Percentiles rank a stretch among this genome's conserved stretches.
These are phyloP conservation scores for Aspergillus tubingensis DNA, from an alignment of 2,329 filamentous ascomycete genomes.

Conservation along the genomic window DNA sequence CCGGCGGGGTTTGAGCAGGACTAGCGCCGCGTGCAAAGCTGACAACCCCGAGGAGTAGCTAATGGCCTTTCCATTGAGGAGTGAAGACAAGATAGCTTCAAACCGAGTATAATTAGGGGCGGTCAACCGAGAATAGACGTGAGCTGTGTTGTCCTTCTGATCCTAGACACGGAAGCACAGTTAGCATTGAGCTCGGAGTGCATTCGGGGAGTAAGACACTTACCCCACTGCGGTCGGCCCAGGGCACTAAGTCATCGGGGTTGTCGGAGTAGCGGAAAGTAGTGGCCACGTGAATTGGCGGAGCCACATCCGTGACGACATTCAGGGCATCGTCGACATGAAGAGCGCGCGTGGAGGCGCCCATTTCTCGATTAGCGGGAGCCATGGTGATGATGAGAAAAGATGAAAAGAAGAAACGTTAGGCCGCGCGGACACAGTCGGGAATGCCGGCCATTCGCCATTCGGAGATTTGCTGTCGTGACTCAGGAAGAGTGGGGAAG, in stretches of 20 bases:
- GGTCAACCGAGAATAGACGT: slow-evolving; percentile 81
- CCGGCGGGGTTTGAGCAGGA: slow-evolving; percentile 78
- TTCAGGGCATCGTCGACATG: slow-evolving; percentile 82
- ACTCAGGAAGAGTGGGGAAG: neutral
- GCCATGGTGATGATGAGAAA: slow-evolving; percentile 23
- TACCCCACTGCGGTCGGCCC: slow-evolving; percentile 55
- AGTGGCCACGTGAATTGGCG: slow-evolving; percentile 85
- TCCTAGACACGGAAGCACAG: slow-evolving; percentile 18
- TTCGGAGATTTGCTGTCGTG: neutral
- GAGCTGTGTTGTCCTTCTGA: slow-evolving; percentile 42
- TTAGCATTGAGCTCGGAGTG: neutral
- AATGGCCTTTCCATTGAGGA: slow-evolving; percentile 67
- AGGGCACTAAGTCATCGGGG: slow-evolving; percentile 63
- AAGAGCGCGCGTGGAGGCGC: slow-evolving; percentile 69
- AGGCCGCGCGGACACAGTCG: neutral
- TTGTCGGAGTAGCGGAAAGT: slow-evolving; percentile 81
- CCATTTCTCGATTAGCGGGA: slow-evolving; percentile 22
- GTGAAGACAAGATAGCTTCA: slow-evolving; percentile 74
- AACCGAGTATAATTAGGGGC: slow-evolving; percentile 81
- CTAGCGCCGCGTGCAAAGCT: slow-evolving; percentile 83
- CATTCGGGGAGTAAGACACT: slow-evolving; percentile 26
- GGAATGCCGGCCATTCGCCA: neutral
- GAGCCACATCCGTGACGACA: slow-evolving; percentile 75
- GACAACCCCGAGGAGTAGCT: slow-evolving; percentile 84
- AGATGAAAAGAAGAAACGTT: slow-evolving; percentile 13